Conservation (phyloP, 768 basidiomycete genomes). For the Lyophyllum atratum region DNA sequence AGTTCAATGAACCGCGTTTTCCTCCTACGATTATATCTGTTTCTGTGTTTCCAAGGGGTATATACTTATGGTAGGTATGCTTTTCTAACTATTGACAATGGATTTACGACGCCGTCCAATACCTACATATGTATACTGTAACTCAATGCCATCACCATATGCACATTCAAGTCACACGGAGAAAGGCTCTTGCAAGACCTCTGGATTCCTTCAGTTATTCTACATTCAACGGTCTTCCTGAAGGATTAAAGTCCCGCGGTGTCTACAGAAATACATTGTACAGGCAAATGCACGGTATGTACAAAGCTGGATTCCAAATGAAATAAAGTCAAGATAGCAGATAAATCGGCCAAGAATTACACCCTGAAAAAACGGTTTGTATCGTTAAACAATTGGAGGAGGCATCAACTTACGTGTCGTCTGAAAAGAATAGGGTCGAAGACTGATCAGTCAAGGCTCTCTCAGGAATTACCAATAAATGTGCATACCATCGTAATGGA, state of each 20-base stretch:
- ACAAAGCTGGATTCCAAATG: background rate
- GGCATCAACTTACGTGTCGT: constrained; percentile 57
- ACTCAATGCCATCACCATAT: background rate
- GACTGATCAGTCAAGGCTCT: constrained; percentile 1
- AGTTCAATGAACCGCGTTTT: background rate
- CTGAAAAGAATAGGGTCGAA: constrained; percentile 32
- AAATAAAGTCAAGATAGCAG: constrained; percentile 3
- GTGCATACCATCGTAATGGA: constrained; percentile 76
- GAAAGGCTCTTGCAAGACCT: background rate
- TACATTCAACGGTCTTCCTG: background rate
- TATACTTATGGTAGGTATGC: background rate
- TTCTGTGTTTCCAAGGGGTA: background rate
- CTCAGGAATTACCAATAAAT: background rate
- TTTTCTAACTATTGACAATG: background rate
- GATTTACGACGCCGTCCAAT: background rate
- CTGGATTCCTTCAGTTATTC: background rate
- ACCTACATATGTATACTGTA: background rate
- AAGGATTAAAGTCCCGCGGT: background rate
- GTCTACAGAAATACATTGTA: background rate
- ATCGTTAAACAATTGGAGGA: background rate
- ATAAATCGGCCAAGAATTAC: background rate
- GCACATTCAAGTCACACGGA: background rate
- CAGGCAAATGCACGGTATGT: background rate
- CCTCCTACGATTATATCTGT: background rate
- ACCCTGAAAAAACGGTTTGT: constrained; percentile 5